phyloP scores from a whole-genome alignment of 2,329 filamentous ascomycete genomes.

The Drechslerella dactyloides region DNA sequence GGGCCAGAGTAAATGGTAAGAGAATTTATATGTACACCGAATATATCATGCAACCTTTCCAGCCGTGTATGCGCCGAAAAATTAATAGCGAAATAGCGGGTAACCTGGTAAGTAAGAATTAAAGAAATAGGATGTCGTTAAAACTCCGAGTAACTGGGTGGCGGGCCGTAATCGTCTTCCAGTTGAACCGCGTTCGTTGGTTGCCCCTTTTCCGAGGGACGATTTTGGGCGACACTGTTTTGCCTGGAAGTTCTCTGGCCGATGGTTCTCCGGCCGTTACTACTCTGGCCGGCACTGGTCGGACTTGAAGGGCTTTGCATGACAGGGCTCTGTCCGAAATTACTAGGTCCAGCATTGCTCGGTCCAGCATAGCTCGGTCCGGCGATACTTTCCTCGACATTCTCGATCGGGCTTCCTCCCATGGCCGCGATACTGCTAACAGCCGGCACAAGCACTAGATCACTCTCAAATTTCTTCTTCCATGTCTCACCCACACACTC shows the following conservation, averaged over 20 bases:
- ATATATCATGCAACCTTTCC: too few relatives aligned
- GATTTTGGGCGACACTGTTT: neutral
- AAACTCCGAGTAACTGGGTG: conserved; percentile 37
- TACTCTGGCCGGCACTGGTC: too few relatives aligned
- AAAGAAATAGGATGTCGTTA: neutral
- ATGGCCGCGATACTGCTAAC: conserved; percentile 1
- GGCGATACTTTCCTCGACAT: too few relatives aligned
- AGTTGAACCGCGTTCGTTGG: conserved; percentile 28
- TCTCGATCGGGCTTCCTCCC: too few relatives aligned
- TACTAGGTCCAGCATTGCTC: too few relatives aligned
- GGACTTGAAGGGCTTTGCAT: too few relatives aligned
- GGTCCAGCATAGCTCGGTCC: too few relatives aligned
- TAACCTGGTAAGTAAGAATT: neutral
- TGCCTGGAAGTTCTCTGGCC: neutral
- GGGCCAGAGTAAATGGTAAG: too few relatives aligned
- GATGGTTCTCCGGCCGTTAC: neutral
- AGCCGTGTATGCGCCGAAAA: too few relatives aligned
- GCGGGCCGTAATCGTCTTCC: conserved; percentile 28
- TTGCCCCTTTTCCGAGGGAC: neutral
- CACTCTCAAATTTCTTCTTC: conserved; percentile 46
- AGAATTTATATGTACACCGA: too few relatives aligned
- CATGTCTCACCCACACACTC: conserved; percentile 41
- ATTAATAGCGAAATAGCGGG: too few relatives aligned
- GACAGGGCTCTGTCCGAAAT: too few relatives aligned
- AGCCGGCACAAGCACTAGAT: conserved; percentile 31